A percentile compares a stretch with the other conserved stretches of the same genome.
phyloP scores from a whole-genome alignment of 257 asterid genomes.

The Apocynum venetum region DNA sequence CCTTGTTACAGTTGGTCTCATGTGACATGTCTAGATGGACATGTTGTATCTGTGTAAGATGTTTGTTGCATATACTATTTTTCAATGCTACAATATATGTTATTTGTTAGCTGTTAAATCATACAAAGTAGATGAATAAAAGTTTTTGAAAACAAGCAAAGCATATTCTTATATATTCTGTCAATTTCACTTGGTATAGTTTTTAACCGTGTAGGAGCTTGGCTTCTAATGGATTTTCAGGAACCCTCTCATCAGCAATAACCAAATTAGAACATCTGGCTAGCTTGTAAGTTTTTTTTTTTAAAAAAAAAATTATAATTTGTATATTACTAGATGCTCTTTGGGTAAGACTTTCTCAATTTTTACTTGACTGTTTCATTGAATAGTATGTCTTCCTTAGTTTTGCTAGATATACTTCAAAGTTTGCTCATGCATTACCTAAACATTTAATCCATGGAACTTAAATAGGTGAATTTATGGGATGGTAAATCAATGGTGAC shows the following conservation, averaged over 20 bases:
- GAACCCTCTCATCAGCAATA: constrained; percentile 67
- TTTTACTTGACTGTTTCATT: background rate
- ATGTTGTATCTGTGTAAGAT: constrained; percentile 63
- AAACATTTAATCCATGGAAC: background rate
- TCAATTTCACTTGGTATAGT: background rate
- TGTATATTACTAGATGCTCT: background rate
- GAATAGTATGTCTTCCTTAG: background rate
- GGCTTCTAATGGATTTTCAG: constrained; percentile 70
- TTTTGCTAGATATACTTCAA: background rate
- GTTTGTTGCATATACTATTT: background rate
- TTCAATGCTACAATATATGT: background rate
- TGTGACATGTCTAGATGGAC: constrained; percentile 67
- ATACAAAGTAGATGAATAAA: background rate
- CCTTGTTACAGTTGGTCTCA: constrained; percentile 91
- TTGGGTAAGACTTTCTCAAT: background rate
- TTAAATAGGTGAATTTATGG: background rate
- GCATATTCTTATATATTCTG: background rate
- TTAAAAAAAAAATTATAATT: background rate
- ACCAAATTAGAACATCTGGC: constrained; percentile 56
- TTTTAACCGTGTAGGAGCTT: constrained; percentile 52
- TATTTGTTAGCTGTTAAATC: background rate
- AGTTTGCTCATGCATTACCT: background rate
- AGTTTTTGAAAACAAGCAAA: background rate
- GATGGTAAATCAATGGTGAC: background rate
- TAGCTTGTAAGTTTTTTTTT: constrained; percentile 49